Conservation (phyloP, 306 rosid genomes). For the Quercus rubra region DNA sequence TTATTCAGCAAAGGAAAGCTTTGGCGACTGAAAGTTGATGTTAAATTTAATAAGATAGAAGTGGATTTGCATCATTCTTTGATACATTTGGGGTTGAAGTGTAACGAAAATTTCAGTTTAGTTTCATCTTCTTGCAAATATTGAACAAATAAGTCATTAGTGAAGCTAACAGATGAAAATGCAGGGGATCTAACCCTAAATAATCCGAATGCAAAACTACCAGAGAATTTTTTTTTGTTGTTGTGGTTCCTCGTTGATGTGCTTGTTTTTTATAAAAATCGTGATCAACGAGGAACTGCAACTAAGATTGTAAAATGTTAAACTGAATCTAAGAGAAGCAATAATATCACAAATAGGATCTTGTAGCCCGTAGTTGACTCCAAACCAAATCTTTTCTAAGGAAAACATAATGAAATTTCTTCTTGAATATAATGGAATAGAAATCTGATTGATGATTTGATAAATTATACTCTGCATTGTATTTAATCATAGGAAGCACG, state of each 20-base stretch:
- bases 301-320: background rate
- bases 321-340: background rate
- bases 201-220: no score
- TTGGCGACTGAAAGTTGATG: no score
- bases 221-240: no score
- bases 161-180: slow-evolving; percentile 40
- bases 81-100: no score
- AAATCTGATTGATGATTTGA: background rate
- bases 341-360: background rate
- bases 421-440: background rate
- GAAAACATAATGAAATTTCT: background rate
- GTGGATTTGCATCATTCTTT: no score
- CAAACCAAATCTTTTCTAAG: slow-evolving; percentile 9
- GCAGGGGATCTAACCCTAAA: slow-evolving; percentile 86
- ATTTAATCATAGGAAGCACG: slow-evolving; percentile 9
- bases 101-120: no score
- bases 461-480: background rate
- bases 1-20: no score
- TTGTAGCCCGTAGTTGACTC: no score
- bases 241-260: no score
- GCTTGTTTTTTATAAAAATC: background rate
- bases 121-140: no score
- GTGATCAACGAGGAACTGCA: background rate
- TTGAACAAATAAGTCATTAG: no score
- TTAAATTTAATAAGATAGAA: no score